Conservation (phyloP, 768 basidiomycete species). For the Boletus vermiculosoides region DNA sequence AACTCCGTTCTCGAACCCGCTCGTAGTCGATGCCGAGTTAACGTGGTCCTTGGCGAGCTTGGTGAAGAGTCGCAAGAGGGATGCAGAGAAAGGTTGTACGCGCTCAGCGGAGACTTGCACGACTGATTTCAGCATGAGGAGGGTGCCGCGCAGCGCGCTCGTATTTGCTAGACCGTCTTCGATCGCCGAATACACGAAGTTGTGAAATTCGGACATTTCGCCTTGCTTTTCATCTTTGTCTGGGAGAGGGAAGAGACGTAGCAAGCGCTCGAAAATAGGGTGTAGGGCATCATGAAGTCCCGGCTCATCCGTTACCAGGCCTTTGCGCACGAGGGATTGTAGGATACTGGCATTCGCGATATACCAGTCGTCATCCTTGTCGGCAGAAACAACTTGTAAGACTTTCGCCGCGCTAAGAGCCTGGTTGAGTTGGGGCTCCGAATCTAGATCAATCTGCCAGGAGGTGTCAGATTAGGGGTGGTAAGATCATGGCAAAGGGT, state of each 20-base stretch:
- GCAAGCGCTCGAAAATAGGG: constrained; percentile 78
- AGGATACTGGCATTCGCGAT: constrained; percentile 65
- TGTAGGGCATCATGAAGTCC: constrained; percentile 78
- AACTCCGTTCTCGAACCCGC: constrained; percentile 57
- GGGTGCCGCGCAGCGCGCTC: constrained; percentile 69
- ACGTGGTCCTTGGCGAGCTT: constrained; percentile 89
- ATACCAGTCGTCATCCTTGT: constrained; percentile 86
- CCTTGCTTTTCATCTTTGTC: constrained; percentile 72
- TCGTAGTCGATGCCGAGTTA: constrained; percentile 46
- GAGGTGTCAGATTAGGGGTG: constrained; percentile 1
- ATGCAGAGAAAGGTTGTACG: constrained; percentile 73
- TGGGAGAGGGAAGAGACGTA: constrained; percentile 73
- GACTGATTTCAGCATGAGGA: constrained; percentile 86
- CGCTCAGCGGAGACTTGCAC: constrained; percentile 78
- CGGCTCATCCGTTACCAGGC: constrained; percentile 76
- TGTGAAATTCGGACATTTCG: constrained; percentile 76
- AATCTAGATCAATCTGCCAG: constrained; percentile 66
- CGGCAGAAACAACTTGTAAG: constrained; percentile 78
- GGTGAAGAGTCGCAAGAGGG: constrained; percentile 79
- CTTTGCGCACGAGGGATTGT: constrained; percentile 84
- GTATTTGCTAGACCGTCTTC: constrained; percentile 77
- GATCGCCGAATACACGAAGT: constrained; percentile 71
- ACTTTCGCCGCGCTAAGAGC: constrained; percentile 86
- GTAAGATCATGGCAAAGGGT: not conserved
- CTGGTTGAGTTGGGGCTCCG: constrained; percentile 60